phyloP scores from a whole-genome alignment of 257 asterid species.

The Salvia splendens region DNA sequence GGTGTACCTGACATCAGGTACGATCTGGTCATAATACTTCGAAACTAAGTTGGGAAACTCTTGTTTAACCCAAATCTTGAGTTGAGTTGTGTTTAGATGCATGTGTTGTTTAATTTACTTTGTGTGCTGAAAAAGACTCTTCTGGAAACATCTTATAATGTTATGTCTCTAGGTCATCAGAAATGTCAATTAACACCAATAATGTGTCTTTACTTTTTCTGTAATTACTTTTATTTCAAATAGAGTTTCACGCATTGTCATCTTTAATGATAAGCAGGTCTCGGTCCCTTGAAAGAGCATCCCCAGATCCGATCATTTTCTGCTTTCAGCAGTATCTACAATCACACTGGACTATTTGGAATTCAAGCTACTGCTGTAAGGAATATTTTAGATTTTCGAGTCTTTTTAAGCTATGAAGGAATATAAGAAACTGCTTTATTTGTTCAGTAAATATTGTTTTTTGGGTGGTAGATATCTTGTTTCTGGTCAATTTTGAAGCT shows the following conservation, averaged over 20 bases:
- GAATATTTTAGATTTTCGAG: conserved; percentile 13
- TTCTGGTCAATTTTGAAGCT: conserved; percentile 9
- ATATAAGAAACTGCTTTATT: conserved; percentile 20
- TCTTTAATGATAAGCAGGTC: conserved; percentile 57
- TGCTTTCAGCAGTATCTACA: conserved; percentile 80
- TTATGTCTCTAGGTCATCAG: conserved; percentile 2
- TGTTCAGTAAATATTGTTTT: background rate
- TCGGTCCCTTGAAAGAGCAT: conserved; percentile 73
- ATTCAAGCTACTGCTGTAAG: conserved; percentile 88
- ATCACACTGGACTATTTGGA: conserved; percentile 79
- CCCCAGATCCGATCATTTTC: conserved; percentile 78
- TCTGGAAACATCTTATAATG: background rate
- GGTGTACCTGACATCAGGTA: conserved; percentile 92
- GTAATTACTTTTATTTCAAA: conserved; percentile 5
- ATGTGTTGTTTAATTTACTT: background rate
- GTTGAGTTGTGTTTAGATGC: background rate
- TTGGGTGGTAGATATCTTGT: background rate
- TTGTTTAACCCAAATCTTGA: conserved; percentile 2
- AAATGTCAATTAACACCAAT: background rate
- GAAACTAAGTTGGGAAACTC: conserved; percentile 18
- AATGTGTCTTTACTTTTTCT: background rate
- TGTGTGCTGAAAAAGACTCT: conserved; percentile 2
- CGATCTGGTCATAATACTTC: conserved; percentile 34
- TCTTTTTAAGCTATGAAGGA: conserved; percentile 17
- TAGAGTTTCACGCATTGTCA: conserved; percentile 16